Conservation (phyloP, 164 flowering plant genomes). For the Magnolia kwangsiensis region DNA sequence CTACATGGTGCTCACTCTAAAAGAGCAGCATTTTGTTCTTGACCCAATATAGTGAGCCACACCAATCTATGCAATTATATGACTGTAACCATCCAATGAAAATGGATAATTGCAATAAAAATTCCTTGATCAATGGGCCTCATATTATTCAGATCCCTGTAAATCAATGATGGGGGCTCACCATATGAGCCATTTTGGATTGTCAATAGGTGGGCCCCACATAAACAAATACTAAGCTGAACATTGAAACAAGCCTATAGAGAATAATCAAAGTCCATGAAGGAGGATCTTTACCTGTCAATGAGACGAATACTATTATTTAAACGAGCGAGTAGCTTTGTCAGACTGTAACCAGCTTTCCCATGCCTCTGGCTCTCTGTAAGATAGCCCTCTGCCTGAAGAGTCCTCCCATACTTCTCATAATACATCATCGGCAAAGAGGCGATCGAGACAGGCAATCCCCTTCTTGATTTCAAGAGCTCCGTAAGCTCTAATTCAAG, state of each 20-base stretch:
- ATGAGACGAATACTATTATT: constrained; percentile 63
- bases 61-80: no score
- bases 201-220: no score
- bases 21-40: background rate
- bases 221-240: no score
- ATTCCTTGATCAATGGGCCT: no score
- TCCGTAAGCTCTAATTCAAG: constrained; percentile 70
- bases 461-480: constrained; percentile 62
- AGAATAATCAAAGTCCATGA: no score
- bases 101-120: no score
- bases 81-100: no score
- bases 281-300: constrained; percentile 46
- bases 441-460: constrained; percentile 79
- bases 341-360: constrained; percentile 78
- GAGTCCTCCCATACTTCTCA: constrained; percentile 66
- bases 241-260: no score
- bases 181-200: no score
- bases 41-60: background rate
- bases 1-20: no score
- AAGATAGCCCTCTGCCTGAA: constrained; percentile 85
- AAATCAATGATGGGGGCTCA: no score
- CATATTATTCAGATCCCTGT: no score
- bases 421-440: constrained; percentile 75
- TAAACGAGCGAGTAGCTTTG: constrained; percentile 81
- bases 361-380: constrained; percentile 97